Base-by-base conservation (phyloP, 306 rosid genomes). In the Trifolium repens region DNA sequence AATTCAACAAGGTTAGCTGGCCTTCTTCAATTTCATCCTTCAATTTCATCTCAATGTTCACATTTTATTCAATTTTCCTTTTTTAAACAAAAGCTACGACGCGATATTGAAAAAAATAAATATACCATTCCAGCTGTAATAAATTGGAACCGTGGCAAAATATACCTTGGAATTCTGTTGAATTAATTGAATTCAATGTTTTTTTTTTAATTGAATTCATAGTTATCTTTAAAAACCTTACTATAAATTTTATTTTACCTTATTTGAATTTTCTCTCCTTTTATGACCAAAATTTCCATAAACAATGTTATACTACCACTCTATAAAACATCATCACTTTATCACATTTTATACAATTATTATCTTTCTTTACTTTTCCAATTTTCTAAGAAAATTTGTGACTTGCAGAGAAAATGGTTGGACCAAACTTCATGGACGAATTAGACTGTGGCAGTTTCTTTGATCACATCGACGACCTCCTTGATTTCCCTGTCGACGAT, bases 391-490 rank as follows among this genome's bases (percentile, higher is more conserved):
- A 42, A 42, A 42, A 9, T 42, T 9, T 42, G 2, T 42, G 1
- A 42, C 47, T 42, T 42, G 47, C 26, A 32, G 65, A 72, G 71
- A 88, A 49, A 75, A 94, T 94, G 96, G 85, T 89, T 65, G 97
- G 90, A 75, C 76, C 89, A n/a, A 88, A 69, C 82, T 88, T 84
- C 83, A 78, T 84, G 62, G 97, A 91, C 22, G 97, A 94, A 46
- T 69, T 94, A 22, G 99, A 96, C 87, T 90, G 96, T 72, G 93
- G 88, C 2, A 90, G 85, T 90, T 90, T 92, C 96, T 92, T 96
- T 79, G 98, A 96, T 81, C 90, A 92, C 74, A 92, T 96, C 72
- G 99, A 96, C 46, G 98, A 96, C 89, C 83, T 96, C 15, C 92
- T 93, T 12, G 96, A 91, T 47, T 91, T 91, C 80, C 90, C 98